Base-by-base conservation (phyloP, 2,329 filamentous ascomycete genomes). In the Venturia pyrina region DNA sequence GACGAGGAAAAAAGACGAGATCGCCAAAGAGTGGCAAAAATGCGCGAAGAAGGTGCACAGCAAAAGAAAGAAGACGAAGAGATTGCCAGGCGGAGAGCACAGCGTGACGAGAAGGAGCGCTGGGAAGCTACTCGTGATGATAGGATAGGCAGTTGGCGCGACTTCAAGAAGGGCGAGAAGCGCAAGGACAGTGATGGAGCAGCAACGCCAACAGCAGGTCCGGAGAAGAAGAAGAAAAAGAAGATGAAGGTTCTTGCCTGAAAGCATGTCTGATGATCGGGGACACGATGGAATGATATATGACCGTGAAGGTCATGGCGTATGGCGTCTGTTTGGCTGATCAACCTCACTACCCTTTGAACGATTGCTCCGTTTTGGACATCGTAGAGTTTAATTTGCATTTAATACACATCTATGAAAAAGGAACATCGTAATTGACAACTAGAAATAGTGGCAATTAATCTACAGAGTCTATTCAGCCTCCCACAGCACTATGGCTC, bases 41-140 rank as follows among this genome's bases (percentile, higher is more conserved):
- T 99, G 88, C 91, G 96, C 78, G 95, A 99, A 77, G 93, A 99
- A 77, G 95, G 95, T 7, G 83, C 95, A 65, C 89, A 95, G 80
- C 88, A 96, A 83, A 86, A 87, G 74, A 89, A 89, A 75, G 87
- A 87, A 72, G 95, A 99, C 28, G 90, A 92, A 71, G 93, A 97
- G 78, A 68, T 89, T 11, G 91, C 93, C 44, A 79, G 79, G 71
- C 72, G 79, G 66, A 82, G 82, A 75, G 70, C 79, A 66, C 82
- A 82, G 84, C 84, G 95, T 67, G 92, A 98, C 74, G 91, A 95
- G 76, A 92, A 98, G 70, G 87, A 95, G 79, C 89, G 93, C 69
- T 99, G 95, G 95, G 95, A 99, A 80, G 87, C 90, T 73, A 96
- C 89, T 34, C 82, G 95, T 60, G 95, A 99, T 68, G 85, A 91